Base-by-base conservation (phyloP, 495 filamentous ascomycete genomes). In the Physcia stellaris region DNA sequence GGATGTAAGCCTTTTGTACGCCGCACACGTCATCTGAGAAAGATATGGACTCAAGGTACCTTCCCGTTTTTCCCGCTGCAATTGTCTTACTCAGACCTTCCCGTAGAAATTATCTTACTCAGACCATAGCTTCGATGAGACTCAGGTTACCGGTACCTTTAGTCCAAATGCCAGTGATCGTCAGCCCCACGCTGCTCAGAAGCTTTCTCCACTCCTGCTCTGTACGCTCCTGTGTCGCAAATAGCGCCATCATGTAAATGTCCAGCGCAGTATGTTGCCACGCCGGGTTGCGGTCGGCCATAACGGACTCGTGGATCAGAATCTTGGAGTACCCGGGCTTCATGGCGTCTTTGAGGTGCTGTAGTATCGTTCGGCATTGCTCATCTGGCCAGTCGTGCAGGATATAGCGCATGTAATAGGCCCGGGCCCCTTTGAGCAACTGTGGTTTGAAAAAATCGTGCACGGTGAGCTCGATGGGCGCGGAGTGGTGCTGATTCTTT, bases 351-450 rank as follows among this genome's bases (percentile, higher is more conserved):
- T 42, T 37, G 17, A 68, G 48, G 19, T 55, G 40, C 0, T 29
- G 16, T 4, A 73, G 50, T 21, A 71, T 68, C 24, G 35, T 47
- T 6, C 44, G 47, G 30, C 59, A 60, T 17, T 34, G 43, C 7
- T 65, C 57, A 32, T 69, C 64, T 1, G 54, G 52, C 63, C 65
- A 70, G 50, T 70, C 66, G 27, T 71, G 65, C 4, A 65, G 50
- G 28, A 61, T 47, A 7, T 43, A 52, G 43, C 58, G 59, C 30
- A 71, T 41, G 44, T 59, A 67, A 40, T 69, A 70, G 0, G 55
- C 53, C 6, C 58, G 49, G 0, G 64, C 59, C 1, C 48, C 53
- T 35, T 43, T 41, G 4, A 55, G 23, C 0, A 61, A 60, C 41
- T 73, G 67, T 19, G 45, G 37, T 1, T 48, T 46, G 38, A 67